A percentile compares a stretch with the other conserved stretches of the same genome.
These are phyloP conservation scores for Metschnikowia corniflorae DNA, from an alignment of 805 yeast genomes.

Conservation along the genomic window DNA sequence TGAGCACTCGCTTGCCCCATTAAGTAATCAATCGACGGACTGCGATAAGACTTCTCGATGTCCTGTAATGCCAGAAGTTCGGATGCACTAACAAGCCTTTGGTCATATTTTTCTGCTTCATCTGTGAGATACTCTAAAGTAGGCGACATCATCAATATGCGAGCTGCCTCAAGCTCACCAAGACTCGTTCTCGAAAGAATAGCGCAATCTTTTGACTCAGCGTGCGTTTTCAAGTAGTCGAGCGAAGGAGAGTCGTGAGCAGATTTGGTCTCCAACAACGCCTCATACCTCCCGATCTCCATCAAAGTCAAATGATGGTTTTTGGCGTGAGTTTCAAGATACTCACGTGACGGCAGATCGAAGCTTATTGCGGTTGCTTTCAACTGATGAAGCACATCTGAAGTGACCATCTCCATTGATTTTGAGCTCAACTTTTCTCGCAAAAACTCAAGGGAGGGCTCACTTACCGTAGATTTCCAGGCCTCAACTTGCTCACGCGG, in stretches of 20 bases:
- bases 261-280: slow-evolving; percentile 7
- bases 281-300: slow-evolving; percentile 3
- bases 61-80: slow-evolving; percentile 1
- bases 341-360: slow-evolving; percentile 6
- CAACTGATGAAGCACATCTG: neutral
- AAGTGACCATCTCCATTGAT: slow-evolving; percentile 9
- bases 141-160: slow-evolving; percentile 4
- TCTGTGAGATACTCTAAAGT: slow-evolving; percentile 10
- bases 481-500: slow-evolving; percentile 1
- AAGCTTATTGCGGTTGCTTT: neutral
- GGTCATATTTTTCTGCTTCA: slow-evolving; percentile 5
- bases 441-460: slow-evolving; percentile 14
- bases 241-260: slow-evolving; percentile 7
- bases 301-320: neutral
- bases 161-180: neutral
- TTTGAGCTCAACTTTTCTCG: slow-evolving; percentile 7
- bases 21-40: slow-evolving; percentile 10
- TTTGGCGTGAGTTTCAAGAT: slow-evolving; percentile 4
- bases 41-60: neutral
- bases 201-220: neutral
- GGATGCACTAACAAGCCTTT: slow-evolving; percentile 1
- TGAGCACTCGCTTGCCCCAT: slow-evolving; percentile 1
- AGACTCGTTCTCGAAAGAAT: slow-evolving; percentile 1
- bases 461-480: slow-evolving; percentile 6
- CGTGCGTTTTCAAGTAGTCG: slow-evolving; percentile 13